Evolutionary conservation across 2,329 filamentous ascomycete genomes (phyloP), one percentile per base, ranked within the genome.

Genomic region (Cordyceps javanica): DNA sequence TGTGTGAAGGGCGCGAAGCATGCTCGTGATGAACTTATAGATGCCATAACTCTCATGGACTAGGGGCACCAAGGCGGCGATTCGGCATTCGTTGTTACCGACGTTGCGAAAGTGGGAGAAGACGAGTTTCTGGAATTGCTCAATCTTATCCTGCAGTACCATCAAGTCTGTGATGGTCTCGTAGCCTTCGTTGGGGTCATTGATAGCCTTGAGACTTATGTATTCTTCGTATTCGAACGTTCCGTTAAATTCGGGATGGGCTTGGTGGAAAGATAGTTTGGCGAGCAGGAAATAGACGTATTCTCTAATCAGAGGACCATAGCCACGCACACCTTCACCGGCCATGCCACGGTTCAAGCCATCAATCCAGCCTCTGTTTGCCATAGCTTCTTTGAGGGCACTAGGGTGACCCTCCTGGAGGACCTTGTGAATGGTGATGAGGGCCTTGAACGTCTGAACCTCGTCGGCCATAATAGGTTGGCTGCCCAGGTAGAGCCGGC

Each of bases 171-270:
- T 90, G 66, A 99, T 97, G 25, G 93, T 97, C 78, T 99, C 94
- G 70, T 87, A 93, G 69, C 94, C 94, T 76, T 99, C 94, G 69
- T 99, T 97, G 4, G 94, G 94, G 72, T 99, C 94, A 72, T 97
- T 97, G 77, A 96, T 97, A 28, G 91, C 91, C 77, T 96, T 97
- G 70, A 99, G 79, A 69, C 91, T 96, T 71, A 97, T 92, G 72
- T 99, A 99, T 72, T 99, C 94, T 76, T 97, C 93, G 70, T 99
- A 99, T 71, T 99, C 94, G 68, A 99, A 99, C 1, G 93, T 91
- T 60, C 93, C 94, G 73, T 99, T 99, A 79, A 99, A 99, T 72
- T 97, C 93, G 19, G 91, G 90, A 70, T 99, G 94, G 64, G 96
- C 90, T 61, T 94, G 86, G 75, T 99, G 94, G 75, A 99, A 99